phyloP scores from a whole-genome alignment of 768 basidiomycete species.

The Trametes coccinea region DNA sequence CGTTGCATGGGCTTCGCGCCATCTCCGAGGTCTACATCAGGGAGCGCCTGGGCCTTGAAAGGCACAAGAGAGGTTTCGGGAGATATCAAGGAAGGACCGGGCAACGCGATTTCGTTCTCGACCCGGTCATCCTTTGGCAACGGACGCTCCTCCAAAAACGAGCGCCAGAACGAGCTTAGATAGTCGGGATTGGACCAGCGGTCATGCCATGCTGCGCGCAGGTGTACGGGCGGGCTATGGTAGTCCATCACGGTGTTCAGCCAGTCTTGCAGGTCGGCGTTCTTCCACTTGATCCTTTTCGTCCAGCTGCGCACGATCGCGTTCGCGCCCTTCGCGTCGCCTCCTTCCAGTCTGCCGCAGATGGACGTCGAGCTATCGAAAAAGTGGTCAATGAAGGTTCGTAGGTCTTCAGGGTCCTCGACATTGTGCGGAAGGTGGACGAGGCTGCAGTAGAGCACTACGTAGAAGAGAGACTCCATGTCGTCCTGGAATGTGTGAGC shows the following conservation, averaged over 20 bases:
- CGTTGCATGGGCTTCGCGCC: too few species aligned
- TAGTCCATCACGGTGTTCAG: constrained; percentile 4
- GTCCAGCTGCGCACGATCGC: neutral
- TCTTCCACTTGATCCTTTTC: neutral
- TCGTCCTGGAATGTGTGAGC: constrained; percentile 5
- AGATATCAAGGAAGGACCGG: neutral
- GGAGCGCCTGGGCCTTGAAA: too few species aligned
- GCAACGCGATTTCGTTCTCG: neutral
- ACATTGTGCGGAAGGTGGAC: neutral
- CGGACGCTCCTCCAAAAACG: neutral
- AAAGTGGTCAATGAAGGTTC: neutral
- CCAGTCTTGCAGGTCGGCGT: neutral
- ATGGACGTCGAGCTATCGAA: neutral
- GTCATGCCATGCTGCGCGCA: neutral
- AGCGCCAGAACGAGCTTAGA: constrained; percentile 2
- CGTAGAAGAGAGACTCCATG: constrained; percentile 17
- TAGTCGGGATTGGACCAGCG: constrained; percentile 1
- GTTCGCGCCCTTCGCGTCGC: neutral
- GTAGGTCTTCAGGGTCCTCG: neutral
- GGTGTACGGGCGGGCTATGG: neutral
- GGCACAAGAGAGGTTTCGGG: neutral
- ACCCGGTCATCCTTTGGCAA: constrained; percentile 4
- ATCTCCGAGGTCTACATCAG: too few species aligned
- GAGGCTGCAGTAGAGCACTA: constrained; percentile 13
- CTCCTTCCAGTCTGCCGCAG: neutral